Base-by-base conservation (phyloP, 495 filamentous ascomycete species). In the Lineolata rhizophorae region DNA sequence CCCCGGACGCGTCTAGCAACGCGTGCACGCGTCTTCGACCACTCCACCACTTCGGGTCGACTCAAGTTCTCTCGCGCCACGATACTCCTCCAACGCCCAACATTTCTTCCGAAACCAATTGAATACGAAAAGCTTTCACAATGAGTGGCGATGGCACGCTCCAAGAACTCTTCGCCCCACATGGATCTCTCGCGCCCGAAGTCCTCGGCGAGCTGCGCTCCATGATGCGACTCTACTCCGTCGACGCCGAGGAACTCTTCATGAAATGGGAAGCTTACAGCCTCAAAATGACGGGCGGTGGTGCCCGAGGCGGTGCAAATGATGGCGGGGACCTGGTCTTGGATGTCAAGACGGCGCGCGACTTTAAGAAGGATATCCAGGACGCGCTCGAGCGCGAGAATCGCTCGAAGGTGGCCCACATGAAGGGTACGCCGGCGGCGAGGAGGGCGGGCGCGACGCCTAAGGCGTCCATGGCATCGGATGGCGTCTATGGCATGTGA, bases 261-360 rank as follows among this genome's bases (percentile, higher is more conserved):
- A 94, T 72, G 66, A 92, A 94, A 65, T 97, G 87, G 87, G 85
- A 97, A 45, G 80, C 80, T 0, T 95, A 93, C 59, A 76, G 71
- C 47, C 74, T 97, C 42, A 92, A 84, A 55, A 87, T 94, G 77
- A n/a, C n/a, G n/a, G n/a, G n/a, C n/a, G n/a, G n/a, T n/a, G 70
- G 69, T 3, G 44, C 61, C 22, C n/a, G n/a, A n/a, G n/a, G n/a
- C n/a, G n/a, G n/a, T n/a, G n/a, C n/a, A n/a, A n/a, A n/a, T n/a
- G n/a, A n/a, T n/a, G n/a, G n/a, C n/a, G 76, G 84, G 14, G 72
- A 81, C 38, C 70, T 66, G 26, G 77, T 65, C 31, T 47, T 84
- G 34, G 65, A 70, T 37, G 48, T 83, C 17, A 62, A 72, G 12
- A 77, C 64, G 1, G 63, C 76, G 25, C 59, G 70, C 33, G 62